Percentiles rank a stretch among this genome's conserved stretches.
Conservation (phyloP, 257 asterid species). For the Capsicum chinense region DNA sequence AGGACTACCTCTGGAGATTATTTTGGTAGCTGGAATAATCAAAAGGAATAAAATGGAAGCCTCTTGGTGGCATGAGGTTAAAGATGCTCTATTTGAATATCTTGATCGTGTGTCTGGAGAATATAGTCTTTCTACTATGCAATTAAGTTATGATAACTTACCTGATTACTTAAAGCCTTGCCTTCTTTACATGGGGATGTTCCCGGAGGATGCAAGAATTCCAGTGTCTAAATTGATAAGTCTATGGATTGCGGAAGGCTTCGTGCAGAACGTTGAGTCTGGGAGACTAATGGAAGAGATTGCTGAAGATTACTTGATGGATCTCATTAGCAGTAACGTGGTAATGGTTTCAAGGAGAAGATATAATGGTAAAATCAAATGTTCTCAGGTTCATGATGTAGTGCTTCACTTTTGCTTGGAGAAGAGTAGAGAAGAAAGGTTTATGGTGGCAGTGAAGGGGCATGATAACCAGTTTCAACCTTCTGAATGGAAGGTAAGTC, state of each 20-base stretch:
- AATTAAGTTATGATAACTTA: constrained; percentile 28
- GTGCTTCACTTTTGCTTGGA: constrained; percentile 23
- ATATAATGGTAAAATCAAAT: neutral
- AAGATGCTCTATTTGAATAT: too few species aligned
- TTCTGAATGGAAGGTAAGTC: neutral
- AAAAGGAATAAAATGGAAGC: too few species aligned
- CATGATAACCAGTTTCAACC: neutral
- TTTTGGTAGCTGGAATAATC: too few species aligned
- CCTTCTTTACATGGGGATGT: constrained; percentile 27
- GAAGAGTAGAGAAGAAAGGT: neutral
- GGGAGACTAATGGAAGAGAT: neutral
- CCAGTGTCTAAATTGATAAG: constrained; percentile 14
- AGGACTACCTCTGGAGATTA: too few species aligned
- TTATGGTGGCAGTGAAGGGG: neutral
- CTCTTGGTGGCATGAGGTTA: too few species aligned
- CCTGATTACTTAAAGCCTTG: constrained; percentile 19
- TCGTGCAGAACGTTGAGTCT: neutral
- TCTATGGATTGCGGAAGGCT: constrained; percentile 31
- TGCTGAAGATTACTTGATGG: constrained; percentile 16
- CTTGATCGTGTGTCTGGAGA: neutral
- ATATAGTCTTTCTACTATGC: neutral
- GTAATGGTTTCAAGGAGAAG: constrained; percentile 13
- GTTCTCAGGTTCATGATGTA: neutral
- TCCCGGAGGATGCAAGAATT: constrained; percentile 18
- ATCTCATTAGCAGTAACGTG: constrained; percentile 19